phyloP scores from a whole-genome alignment of 345 rosid genomes.

The Heritiera littoralis region DNA sequence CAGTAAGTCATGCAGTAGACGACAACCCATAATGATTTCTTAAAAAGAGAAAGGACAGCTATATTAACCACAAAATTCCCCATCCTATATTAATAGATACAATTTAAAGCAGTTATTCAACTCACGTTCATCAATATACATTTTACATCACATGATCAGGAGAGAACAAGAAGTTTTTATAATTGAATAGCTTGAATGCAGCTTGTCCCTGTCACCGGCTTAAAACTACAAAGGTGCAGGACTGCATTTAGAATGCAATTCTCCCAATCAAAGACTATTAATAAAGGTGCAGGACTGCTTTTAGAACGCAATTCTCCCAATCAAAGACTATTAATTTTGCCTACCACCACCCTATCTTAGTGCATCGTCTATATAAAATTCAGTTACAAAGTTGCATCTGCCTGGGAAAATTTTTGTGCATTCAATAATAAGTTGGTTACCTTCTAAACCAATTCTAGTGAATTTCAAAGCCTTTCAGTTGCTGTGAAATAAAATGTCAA shows the following conservation, averaged over 20 bases:
- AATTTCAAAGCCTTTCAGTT: constrained; percentile 9
- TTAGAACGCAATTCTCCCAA: constrained; percentile 10
- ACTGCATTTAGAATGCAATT: constrained; percentile 20
- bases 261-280: constrained; percentile 17
- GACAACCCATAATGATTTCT: neutral
- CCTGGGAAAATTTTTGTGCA: constrained; percentile 24
- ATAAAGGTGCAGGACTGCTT: constrained; percentile 20
- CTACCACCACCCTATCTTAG: constrained; percentile 17
- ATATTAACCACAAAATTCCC: constrained; percentile 7
- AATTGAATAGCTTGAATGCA: neutral
- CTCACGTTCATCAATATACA: constrained; percentile 24
- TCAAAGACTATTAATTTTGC: constrained; percentile 20
- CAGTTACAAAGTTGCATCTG: constrained; percentile 10
- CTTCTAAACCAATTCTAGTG: neutral
- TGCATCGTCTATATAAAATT: constrained; percentile 15
- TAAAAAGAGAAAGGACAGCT: neutral
- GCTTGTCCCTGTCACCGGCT: constrained; percentile 19
- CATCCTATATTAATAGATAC: neutral
- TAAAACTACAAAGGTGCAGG: constrained; percentile 18
- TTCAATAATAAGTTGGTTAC: neutral
- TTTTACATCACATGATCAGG: constrained; percentile 20
- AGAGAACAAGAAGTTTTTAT: constrained; percentile 6
- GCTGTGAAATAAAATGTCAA: constrained; percentile 17
- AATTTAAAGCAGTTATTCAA: constrained; percentile 12
- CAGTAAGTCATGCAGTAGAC: neutral